Percentiles rank a stretch among this genome's conserved stretches.
phyloP scores from a whole-genome alignment of 2,329 filamentous ascomycete genomes.

The Neopestalotiopsis sp. region DNA sequence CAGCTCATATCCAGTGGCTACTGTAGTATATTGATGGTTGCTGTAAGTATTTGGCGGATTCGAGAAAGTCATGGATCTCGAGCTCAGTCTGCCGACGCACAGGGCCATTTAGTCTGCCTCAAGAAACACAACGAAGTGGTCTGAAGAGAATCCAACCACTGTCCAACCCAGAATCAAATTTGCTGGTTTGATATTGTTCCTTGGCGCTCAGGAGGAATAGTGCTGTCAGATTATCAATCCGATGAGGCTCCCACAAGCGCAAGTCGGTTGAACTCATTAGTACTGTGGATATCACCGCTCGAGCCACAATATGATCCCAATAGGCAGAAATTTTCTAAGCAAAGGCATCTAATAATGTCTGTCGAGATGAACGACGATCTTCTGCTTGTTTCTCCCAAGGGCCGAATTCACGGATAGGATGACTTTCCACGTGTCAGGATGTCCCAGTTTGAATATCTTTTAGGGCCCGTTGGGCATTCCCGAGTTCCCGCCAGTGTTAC shows the following conservation, averaged over 20 bases:
- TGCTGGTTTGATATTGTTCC: background rate
- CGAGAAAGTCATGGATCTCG: background rate
- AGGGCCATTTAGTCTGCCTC: background rate
- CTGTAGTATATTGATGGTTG: background rate
- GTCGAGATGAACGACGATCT: background rate
- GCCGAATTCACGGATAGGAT: background rate
- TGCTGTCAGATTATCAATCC: slow-evolving; percentile 1
- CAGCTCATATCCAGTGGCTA: background rate
- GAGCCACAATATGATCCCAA: background rate
- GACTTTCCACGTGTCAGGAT: background rate
- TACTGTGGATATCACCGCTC: background rate
- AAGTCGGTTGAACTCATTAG: background rate
- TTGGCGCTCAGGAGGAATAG: background rate
- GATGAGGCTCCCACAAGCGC: background rate
- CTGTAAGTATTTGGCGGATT: background rate
- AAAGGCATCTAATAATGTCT: background rate
- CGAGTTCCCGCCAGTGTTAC: background rate
- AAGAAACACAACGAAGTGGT: background rate
- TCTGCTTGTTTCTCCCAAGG: background rate
- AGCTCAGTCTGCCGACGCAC: background rate
- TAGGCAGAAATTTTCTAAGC: background rate
- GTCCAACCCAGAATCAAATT: background rate
- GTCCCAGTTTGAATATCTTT: background rate
- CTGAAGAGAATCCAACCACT: background rate
- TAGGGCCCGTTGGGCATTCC: slow-evolving; percentile 2